Base-by-base conservation (phyloP, 306 rosid genomes). In the Fragaria ananassa region DNA sequence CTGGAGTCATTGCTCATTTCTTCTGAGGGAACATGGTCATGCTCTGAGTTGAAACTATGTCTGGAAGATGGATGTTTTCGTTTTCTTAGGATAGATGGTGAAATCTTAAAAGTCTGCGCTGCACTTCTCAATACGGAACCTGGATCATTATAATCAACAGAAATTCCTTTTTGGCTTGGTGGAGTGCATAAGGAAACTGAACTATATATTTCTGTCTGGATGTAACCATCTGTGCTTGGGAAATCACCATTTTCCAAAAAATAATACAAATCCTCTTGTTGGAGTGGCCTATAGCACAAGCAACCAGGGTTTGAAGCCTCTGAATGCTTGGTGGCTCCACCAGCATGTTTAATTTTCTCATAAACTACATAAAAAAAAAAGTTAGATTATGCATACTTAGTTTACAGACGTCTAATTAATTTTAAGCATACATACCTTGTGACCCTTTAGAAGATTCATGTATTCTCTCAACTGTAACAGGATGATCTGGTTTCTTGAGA, bases 51-150 rank as follows among this genome's bases (percentile, higher is more conserved):
- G 49, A 58, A 35, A 35, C 23, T 1, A 29, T 56, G 60, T 71
- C 18, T 23, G 35, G 71, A 64, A 7, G 21, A 29, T 35, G 25
- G 42, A 49, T 27, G 61, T 4, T 41, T 62, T 47, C 79, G 74
- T 81, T 68, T 84, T 71, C 83, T 74, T 46, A 84, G 71, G 75
- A 81, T 85, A 46, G 88, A 79, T 23, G 88, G 88, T 4, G 69
- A 46, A 39, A 74, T 68, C 71, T 76, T 74, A 39, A 49, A 85
- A 42, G 54, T 77, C 62, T 42, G 74, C 10, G 78, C 80, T 21
- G 81, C 67, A 27, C 63, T 62, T 39, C 76, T 85, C 57, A 81
- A 71, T 12, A 27, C 25, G 13, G 66, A 75, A 53, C 35, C 72
- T 19, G 74, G 70, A 69, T 77, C 74, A 7, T 44, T 39, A 23